Percentiles rank a stretch among this genome's conserved stretches.
Conservation (phyloP, 495 filamentous ascomycete species). For the Neurospora intermedia region DNA sequence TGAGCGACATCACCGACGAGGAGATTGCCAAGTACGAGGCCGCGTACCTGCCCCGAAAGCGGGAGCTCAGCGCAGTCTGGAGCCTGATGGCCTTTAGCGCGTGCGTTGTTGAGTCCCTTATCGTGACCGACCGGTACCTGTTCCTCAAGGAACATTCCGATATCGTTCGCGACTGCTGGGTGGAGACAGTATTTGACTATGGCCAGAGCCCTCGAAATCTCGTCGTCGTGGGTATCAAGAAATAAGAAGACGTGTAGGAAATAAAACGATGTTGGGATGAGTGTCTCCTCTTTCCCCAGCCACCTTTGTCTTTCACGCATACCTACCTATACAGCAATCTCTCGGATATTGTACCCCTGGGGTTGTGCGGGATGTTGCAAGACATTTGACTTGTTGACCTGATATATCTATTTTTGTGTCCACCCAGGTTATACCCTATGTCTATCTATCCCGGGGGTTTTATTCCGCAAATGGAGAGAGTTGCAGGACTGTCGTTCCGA, state of each 20-base stretch:
- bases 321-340: neutral
- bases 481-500: neutral
- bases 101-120: slow-evolving; percentile 72
- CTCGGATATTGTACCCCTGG: neutral
- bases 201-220: slow-evolving; percentile 76
- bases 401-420: neutral
- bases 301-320: neutral
- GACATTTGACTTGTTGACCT: neutral
- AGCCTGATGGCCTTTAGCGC: slow-evolving; percentile 93
- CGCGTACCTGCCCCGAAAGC: slow-evolving; percentile 52
- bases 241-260: slow-evolving; percentile 20
- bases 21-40: slow-evolving; percentile 61
- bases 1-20: slow-evolving; percentile 56
- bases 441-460: neutral
- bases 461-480: neutral
- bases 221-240: slow-evolving; percentile 82
- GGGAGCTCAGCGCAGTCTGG: slow-evolving; percentile 81
- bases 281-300: neutral
- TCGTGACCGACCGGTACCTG: slow-evolving; percentile 86
- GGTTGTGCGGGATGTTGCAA: neutral
- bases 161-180: slow-evolving; percentile 66
- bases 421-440: neutral
- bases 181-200: slow-evolving; percentile 89
- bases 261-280: neutral
- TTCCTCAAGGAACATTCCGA: slow-evolving; percentile 70